phyloP scores from a whole-genome alignment of 768 basidiomycete genomes.

The Agaricus bisporus region DNA sequence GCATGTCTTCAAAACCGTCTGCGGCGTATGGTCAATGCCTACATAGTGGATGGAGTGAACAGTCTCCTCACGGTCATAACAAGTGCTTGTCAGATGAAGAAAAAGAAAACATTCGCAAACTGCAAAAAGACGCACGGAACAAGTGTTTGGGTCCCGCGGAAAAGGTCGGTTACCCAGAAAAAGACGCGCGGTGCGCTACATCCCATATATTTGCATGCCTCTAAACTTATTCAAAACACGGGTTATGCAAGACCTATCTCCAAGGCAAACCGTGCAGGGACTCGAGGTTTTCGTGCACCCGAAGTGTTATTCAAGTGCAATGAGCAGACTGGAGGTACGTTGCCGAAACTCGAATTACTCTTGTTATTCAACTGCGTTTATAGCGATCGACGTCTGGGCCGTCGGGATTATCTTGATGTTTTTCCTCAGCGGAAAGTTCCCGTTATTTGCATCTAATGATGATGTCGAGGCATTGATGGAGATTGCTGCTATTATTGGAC shows the following conservation, averaged over 20 bases:
- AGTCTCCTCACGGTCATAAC: conserved; percentile 66
- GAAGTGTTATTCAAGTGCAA: conserved; percentile 94
- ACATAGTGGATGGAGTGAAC: conserved; percentile 61
- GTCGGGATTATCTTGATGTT: conserved; percentile 89
- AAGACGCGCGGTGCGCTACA: conserved; percentile 57
- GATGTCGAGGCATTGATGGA: conserved; percentile 97
- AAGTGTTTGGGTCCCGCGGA: conserved; percentile 53
- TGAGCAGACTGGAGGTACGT: conserved; percentile 85
- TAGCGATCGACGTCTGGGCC: conserved; percentile 97
- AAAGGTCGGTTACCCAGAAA: conserved; percentile 70
- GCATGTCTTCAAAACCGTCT: conserved; percentile 34
- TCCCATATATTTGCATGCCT: background rate
- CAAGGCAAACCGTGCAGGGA: conserved; percentile 95
- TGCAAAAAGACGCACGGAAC: conserved; percentile 54
- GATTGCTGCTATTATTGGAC: conserved; percentile 82
- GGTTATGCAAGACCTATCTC: conserved; percentile 53
- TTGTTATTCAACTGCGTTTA: background rate
- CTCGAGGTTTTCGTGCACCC: conserved; percentile 93
- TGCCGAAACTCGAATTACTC: background rate
- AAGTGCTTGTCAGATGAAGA: conserved; percentile 37
- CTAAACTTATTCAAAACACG: background rate
- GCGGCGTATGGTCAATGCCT: conserved; percentile 54
- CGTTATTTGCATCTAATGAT: conserved; percentile 88
- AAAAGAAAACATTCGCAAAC: conserved; percentile 42
- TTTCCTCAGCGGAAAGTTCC: conserved; percentile 89